These are phyloP conservation scores for Dissophora ornata DNA, from an alignment of 192 early-diverging fungal genomes.

Conservation along the genomic window DNA sequence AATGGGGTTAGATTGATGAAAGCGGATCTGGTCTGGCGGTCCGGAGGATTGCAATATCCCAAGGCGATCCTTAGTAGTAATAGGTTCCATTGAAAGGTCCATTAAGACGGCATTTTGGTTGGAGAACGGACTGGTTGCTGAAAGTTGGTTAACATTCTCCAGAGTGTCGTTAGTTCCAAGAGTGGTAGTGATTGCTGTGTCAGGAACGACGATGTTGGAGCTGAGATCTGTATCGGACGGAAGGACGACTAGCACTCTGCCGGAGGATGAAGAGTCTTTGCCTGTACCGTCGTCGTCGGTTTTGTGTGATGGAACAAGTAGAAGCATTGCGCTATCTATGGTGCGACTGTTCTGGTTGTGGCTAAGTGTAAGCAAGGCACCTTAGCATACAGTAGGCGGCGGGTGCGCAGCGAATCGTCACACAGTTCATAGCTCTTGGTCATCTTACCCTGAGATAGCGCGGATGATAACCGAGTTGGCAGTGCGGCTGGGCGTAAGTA, in stretches of 20 bases:
- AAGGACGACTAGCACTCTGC: conserved; percentile 31
- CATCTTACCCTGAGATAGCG: too few relatives aligned
- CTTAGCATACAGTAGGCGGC: too few relatives aligned
- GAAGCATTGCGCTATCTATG: conserved; percentile 14
- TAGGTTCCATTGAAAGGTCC: neutral
- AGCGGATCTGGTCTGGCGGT: neutral
- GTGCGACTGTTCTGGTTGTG: neutral
- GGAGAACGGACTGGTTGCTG: neutral
- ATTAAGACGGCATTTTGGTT: neutral
- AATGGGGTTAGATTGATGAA: neutral
- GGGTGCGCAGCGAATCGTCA: too few relatives aligned
- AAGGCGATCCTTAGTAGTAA: conserved; percentile 17
- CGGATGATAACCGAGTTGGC: too few relatives aligned
- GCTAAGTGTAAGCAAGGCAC: too few relatives aligned
- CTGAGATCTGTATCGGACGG: conserved; percentile 40
- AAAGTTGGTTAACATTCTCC: neutral
- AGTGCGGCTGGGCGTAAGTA: too few relatives aligned
- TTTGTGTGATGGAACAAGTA: conserved; percentile 42
- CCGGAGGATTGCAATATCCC: conserved; percentile 20
- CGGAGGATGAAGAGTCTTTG: neutral
- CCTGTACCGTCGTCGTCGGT: conserved; percentile 4
- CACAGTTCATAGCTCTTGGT: too few relatives aligned
- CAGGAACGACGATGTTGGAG: conserved; percentile 40
- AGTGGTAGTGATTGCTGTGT: conserved; percentile 43
- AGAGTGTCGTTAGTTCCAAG: conserved; percentile 29